Base-by-base conservation (phyloP, 768 basidiomycete genomes). In the Lentinula edodes region DNA sequence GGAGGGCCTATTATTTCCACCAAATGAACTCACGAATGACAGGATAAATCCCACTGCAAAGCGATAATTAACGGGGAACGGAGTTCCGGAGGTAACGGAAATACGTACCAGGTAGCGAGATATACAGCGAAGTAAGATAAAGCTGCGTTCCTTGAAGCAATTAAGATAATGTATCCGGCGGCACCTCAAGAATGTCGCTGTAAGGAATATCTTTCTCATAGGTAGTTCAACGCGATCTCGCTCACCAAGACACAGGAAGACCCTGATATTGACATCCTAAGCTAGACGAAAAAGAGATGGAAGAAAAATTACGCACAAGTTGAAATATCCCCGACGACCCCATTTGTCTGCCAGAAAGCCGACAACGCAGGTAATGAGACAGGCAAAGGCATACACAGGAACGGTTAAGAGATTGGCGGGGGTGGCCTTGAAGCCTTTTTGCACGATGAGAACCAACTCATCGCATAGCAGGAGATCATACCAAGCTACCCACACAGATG, bases 321-420 rank as follows among this genome's bases (percentile, higher is more conserved):
- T 89, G 65, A 87, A 81, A 52, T 79, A 75, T 2, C 86, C 88
- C 62, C 91, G 76, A 45, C 77, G 76, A 16, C 85, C 83, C 62
- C 79, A 77, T 54, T 81, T 76, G 69, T 91, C 89, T 1, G 88
- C 88, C 8, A 76, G 52, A 69, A 78, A 88, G 6, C 88, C 89
- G 36, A 90, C 83, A 0, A 72, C 57, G 67, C 85, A 88, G 4
- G 90, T 91, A 42, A 84, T 70, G 23, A 86, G 74, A 64, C 88
- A 86, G 10, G 90, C 91, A 48, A 84, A 78, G 7, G 78, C 78
- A 66, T 91, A 93, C 41, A 91, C 88, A 0, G 90, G 91, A 4
- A 91, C 89, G 3, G 88, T 89, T 58, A 92, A 71, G 45, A 92
- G 76, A 70, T 92, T 91, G 7, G 91, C 90, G 0, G 79, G 78